Percentiles rank a stretch among this genome's conserved stretches.
These are phyloP conservation scores for Penicillium taxi DNA, from an alignment of 495 filamentous ascomycete species.

Conservation along the genomic window DNA sequence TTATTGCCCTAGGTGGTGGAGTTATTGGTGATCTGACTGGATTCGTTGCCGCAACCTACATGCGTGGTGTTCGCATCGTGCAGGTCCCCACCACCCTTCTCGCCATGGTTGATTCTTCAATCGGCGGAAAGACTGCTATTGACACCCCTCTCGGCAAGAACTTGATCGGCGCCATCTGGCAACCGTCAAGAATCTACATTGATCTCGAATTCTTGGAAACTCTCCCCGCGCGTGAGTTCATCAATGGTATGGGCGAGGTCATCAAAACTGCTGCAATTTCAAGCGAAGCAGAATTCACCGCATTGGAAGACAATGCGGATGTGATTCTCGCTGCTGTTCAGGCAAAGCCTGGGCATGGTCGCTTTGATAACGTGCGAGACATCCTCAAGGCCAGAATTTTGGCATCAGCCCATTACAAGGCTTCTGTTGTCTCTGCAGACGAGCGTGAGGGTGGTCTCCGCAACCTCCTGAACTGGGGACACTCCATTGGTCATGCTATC, in stretches of 20 bases:
- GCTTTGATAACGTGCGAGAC: constrained; percentile 60
- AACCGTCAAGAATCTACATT: constrained; percentile 87
- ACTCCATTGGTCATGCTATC: constrained; percentile 95
- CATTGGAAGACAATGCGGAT: constrained; percentile 72
- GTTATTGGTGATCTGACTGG: constrained; percentile 98
- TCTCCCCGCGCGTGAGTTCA: constrained; percentile 84
- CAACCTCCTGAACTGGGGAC: constrained; percentile 94
- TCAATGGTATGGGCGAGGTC: constrained; percentile 98
- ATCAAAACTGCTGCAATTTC: constrained; percentile 98
- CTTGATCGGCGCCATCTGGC: constrained; percentile 93
- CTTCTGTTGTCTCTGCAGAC: constrained; percentile 84
- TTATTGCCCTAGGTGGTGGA: constrained; percentile 93
- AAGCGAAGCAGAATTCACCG: constrained; percentile 77
- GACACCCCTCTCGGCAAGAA: constrained; percentile 97
- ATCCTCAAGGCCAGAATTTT: constrained; percentile 81
- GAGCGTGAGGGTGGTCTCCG: constrained; percentile 90
- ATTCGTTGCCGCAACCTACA: constrained; percentile 95
- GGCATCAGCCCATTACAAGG: constrained; percentile 84
- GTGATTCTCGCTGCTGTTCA: constrained; percentile 64
- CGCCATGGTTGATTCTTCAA: constrained; percentile 97
- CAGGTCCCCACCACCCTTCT: constrained; percentile 94
- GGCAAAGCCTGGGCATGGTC: constrained; percentile 43
- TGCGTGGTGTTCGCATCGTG: constrained; percentile 92
- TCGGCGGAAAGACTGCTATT: constrained; percentile 97
- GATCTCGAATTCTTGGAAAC: constrained; percentile 90